Conservation (phyloP, 2,329 filamentous ascomycete species). For the Zasmidium angulare region DNA sequence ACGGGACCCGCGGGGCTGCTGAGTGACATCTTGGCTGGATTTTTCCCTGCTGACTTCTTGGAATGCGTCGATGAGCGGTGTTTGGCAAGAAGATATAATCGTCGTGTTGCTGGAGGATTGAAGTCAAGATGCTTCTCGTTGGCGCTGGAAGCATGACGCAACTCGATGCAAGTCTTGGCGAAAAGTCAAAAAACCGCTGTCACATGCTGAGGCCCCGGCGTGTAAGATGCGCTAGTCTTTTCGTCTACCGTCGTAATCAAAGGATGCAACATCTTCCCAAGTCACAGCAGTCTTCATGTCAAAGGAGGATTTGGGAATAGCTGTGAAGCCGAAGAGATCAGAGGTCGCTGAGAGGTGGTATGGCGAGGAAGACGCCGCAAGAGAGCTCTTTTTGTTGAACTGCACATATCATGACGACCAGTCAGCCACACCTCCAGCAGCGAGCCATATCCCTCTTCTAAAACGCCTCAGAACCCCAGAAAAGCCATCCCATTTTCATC, state of each 20-base stretch:
- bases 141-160: background rate
- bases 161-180: background rate
- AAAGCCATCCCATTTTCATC: too few relatives aligned
- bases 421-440: background rate
- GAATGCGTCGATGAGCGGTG: background rate
- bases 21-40: slow-evolving; percentile 24
- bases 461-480: background rate
- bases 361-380: too few relatives aligned
- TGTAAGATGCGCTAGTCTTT: too few relatives aligned
- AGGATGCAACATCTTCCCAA: too few relatives aligned
- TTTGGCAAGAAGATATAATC: background rate
- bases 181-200: background rate
- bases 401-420: background rate
- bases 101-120: background rate
- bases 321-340: too few relatives aligned
- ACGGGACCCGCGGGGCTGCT: slow-evolving; percentile 29
- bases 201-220: too few relatives aligned
- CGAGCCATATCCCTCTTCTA: background rate
- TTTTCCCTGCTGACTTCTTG: background rate
- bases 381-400: too few relatives aligned
- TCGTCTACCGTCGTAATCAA: background rate
- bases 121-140: background rate
- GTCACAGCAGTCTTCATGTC: too few relatives aligned
- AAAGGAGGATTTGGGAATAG: too few relatives aligned
- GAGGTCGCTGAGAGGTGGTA: too few relatives aligned